A percentile compares a stretch with the other conserved stretches of the same genome.
Evolutionary conservation across 2,329 filamentous ascomycete genomes (phyloP).

Genomic region (Tolypocladium paradoxum): DNA sequence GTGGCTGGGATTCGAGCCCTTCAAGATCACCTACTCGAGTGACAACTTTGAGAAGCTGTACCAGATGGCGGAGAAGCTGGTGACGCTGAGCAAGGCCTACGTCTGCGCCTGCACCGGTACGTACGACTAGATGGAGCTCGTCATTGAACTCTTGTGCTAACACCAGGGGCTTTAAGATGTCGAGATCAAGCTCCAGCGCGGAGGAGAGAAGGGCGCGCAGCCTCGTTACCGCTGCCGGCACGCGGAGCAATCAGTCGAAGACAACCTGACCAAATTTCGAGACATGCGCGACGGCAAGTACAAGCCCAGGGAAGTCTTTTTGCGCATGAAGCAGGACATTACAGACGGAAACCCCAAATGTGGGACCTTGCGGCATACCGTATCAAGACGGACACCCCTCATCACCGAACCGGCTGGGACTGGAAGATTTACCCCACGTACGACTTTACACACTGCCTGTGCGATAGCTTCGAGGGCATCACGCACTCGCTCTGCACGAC

Average conservation of each 20-base stretch:
- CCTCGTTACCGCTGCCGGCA: conserved; percentile 73
- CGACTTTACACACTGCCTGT: conserved; percentile 83
- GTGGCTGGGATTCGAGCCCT: conserved; percentile 57
- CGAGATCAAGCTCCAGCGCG: conserved; percentile 79
- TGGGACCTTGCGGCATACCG: conserved; percentile 93
- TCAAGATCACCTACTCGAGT: conserved; percentile 64
- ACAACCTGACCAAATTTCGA: conserved; percentile 73
- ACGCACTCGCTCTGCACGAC: conserved; percentile 89
- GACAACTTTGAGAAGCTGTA: conserved; percentile 82
- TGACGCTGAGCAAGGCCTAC: conserved; percentile 57
- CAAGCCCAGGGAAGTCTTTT: conserved; percentile 67
- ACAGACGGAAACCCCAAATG: conserved; percentile 80
- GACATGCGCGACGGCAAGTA: conserved; percentile 91
- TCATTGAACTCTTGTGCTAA: neutral
- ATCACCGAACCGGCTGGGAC: conserved; percentile 68
- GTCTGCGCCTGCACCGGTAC: conserved; percentile 79
- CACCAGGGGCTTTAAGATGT: conserved; percentile 34
- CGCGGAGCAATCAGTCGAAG: conserved; percentile 61
- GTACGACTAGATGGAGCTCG: neutral
- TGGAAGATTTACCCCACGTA: conserved; percentile 97
- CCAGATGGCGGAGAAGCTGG: conserved; percentile 73
- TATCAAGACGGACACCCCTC: conserved; percentile 58
- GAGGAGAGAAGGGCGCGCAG: conserved; percentile 58
- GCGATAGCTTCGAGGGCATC: conserved; percentile 85
- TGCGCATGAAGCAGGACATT: conserved; percentile 90